Percentiles rank a stretch among this genome's conserved stretches.
Conservation (phyloP, 192 early-diverging fungal species). For the Dissophora globulifera region DNA sequence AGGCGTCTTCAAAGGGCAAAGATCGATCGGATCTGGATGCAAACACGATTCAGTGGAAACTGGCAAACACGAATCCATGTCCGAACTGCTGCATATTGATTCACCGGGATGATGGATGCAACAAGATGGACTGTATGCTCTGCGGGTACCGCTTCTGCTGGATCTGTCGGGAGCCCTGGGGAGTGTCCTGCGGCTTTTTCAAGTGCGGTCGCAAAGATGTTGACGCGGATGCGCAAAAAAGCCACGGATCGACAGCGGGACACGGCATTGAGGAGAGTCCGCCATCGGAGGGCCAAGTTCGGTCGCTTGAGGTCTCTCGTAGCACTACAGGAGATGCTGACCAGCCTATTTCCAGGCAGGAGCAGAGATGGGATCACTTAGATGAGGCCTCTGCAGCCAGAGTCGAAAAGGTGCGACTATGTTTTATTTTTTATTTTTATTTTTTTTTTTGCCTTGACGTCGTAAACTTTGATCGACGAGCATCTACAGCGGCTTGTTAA, state of each 20-base stretch:
- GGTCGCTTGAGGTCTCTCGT: not conserved
- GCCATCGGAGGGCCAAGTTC: constrained; percentile 1
- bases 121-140: constrained; percentile 73
- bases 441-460: too few relatives aligned
- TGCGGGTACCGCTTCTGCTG: constrained; percentile 77
- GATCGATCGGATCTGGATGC: constrained; percentile 40
- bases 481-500: too few relatives aligned
- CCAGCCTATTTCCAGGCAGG: constrained; percentile 12
- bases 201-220: constrained; percentile 53
- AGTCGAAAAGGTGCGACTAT: not conserved
- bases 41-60: constrained; percentile 61
- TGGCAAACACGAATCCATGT: constrained; percentile 63
- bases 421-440: too few relatives aligned
- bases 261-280: not conserved
- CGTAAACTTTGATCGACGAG: too few relatives aligned
- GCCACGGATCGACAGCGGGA: constrained; percentile 11
- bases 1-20: constrained; percentile 9
- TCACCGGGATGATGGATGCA: constrained; percentile 76
- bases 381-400: not conserved
- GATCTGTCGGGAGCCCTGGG: constrained; percentile 67
- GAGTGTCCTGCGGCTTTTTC: constrained; percentile 72
- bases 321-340: not conserved
- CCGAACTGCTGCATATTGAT: constrained; percentile 74
- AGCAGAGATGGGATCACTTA: constrained; percentile 2
- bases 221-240: not conserved